These are phyloP conservation scores for Lipomyces japonicus DNA, from an alignment of 805 yeast species.

Conservation along the genomic window DNA sequence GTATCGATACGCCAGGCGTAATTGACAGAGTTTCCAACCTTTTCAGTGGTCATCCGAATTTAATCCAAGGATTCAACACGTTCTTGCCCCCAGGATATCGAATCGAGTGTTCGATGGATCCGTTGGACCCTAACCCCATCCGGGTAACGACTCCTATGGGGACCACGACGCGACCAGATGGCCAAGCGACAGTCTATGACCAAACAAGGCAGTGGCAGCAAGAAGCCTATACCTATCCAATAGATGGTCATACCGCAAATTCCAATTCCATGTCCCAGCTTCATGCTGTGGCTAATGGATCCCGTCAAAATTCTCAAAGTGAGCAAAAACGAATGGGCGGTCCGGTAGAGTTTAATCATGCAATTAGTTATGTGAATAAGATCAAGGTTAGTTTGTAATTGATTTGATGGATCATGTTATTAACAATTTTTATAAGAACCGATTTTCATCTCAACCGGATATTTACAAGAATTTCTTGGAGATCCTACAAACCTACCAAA, in stretches of 20 bases:
- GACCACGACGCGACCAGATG: conserved; percentile 66
- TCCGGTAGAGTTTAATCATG: conserved; percentile 95
- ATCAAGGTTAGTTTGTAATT: conserved; percentile 50
- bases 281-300: conserved; percentile 28
- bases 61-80: conserved; percentile 96
- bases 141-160: conserved; percentile 96
- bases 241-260: conserved; percentile 7
- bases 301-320: conserved; percentile 23
- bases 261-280: conserved; percentile 25
- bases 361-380: conserved; percentile 92
- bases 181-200: conserved; percentile 37
- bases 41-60: conserved; percentile 84
- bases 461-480: conserved; percentile 92
- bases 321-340: conserved; percentile 39
- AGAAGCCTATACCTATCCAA: conserved; percentile 18
- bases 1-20: conserved; percentile 95
- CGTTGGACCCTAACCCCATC: conserved; percentile 86
- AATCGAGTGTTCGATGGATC: conserved; percentile 85
- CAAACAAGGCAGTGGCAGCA: conserved; percentile 22
- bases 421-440: conserved; percentile 42
- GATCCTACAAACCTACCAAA: conserved; percentile 91
- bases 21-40: conserved; percentile 89
- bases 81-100: conserved; percentile 94
- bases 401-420: not conserved
- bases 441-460: conserved; percentile 92